Evolutionary conservation across 306 rosid species (phyloP).

Genomic region (Carpinus viminea): DNA sequence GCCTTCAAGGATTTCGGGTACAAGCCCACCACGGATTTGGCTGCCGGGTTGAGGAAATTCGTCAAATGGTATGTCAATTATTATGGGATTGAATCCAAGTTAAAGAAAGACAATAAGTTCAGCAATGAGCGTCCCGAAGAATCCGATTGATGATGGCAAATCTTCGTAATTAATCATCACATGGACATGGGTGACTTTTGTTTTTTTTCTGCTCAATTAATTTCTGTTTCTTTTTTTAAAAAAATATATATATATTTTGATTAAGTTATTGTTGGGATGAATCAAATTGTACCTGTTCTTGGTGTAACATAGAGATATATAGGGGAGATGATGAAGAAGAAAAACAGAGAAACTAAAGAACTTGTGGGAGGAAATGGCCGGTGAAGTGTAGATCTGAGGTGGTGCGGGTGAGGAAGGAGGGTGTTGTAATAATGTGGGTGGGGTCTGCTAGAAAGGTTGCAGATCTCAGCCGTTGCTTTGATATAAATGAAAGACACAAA

Average conservation of each 20-base stretch:
- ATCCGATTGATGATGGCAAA: conserved; percentile 40
- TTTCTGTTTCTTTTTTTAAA: neutral
- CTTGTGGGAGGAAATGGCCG: neutral
- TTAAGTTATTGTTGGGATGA: conserved; percentile 8
- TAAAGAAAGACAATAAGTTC: conserved; percentile 26
- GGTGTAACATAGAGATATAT: conserved; percentile 44
- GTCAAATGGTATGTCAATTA: conserved; percentile 60
- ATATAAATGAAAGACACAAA: neutral
- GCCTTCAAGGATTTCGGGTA: conserved; percentile 52
- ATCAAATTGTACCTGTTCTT: neutral
- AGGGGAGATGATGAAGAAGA: conserved; percentile 6
- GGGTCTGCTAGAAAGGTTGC: conserved; percentile 38
- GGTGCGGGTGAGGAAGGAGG: neutral
- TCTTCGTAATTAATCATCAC: conserved; percentile 20
- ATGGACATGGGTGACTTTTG: conserved; percentile 30
- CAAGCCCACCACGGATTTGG: conserved; percentile 49
- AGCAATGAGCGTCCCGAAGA: conserved; percentile 33
- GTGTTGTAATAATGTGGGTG: conserved; percentile 44
- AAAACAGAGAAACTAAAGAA: neutral
- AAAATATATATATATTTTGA: neutral
- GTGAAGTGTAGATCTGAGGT: conserved; percentile 25
- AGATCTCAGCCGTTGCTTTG: conserved; percentile 39
- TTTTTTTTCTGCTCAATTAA: neutral
- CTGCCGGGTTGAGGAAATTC: conserved; percentile 55
- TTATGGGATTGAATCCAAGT: conserved; percentile 54